Base-by-base conservation (phyloP, 2,329 filamentous ascomycete species). In the Neofusicoccum kwambonambiense region DNA sequence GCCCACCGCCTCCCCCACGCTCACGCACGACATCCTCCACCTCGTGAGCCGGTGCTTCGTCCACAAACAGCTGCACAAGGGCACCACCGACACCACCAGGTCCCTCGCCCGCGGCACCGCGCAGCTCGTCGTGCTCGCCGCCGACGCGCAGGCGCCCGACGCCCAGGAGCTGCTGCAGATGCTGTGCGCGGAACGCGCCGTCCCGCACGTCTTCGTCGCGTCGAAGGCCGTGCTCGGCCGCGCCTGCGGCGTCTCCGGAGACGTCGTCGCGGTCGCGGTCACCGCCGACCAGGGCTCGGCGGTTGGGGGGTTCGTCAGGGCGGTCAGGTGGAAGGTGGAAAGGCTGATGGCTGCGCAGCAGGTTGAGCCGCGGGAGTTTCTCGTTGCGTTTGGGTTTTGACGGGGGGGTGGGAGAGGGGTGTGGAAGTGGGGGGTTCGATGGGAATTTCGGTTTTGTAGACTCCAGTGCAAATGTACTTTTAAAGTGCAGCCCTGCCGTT, bases 71-170 rank as follows among this genome's bases (percentile, higher is more conserved):
- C 27, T 68, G 1, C 52, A 62, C 39, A 68, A 67, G 45, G 67
- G 67, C 34, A 67, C 67, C 62, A 67, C 64, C 45, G 67, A 68
- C 47, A 44, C 31, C 5, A 67, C 68, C 22, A 65, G 67, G 54
- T 62, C 65, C 4, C 11, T 65, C 34, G 22, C 64, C 9, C 34
- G 63, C 35, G 37, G 54, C 15, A 9, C 13, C 35, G 39, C 57
- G 19, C 22, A 51, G 60, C 37, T 65, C 12, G 37, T 64, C 13
- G 44, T 65, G 4, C 57, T 65, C 3, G 58, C 63, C 8, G 37
- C 42, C 13, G 54, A 58, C 54, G 66, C 64, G 8, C 17, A 17
- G 27, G 66, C 66, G n/a, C 52, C 67, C n/a, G 64, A 62, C 9
- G 66, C 67, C 17, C 62, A 67, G n/a, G 41, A 35, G 17, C 58